phyloP scores from a whole-genome alignment of 345 rosid species.

The Citrus trifoliata region DNA sequence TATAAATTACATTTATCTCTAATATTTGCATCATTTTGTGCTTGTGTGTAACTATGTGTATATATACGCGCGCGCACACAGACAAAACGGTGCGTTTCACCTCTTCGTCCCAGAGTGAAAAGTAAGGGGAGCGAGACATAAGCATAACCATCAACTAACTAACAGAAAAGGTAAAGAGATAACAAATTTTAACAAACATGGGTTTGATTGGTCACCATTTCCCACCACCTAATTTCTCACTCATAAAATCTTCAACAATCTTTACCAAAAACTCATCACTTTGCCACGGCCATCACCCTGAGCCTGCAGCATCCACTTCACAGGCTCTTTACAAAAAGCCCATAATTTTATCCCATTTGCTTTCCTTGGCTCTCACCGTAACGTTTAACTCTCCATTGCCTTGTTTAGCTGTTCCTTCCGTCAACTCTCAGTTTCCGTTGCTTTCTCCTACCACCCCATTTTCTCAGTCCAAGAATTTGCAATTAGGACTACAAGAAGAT shows the following conservation, averaged over 20 bases:
- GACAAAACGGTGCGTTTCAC: neutral
- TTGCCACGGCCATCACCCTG: slow-evolving; percentile 4
- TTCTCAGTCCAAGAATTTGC: slow-evolving; percentile 77
- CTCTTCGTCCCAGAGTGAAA: no score
- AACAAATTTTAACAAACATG: slow-evolving; percentile 12
- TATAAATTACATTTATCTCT: no score
- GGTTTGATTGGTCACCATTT: slow-evolving; percentile 28
- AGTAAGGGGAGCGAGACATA: neutral
- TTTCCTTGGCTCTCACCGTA: slow-evolving; percentile 59
- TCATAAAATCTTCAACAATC: slow-evolving; percentile 15
- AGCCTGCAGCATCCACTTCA: neutral
- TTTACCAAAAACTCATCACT: neutral
- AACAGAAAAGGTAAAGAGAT: neutral
- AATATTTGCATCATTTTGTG: no score
- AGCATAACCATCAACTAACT: no score
- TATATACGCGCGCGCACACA: no score
- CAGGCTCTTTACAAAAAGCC: slow-evolving; percentile 24
- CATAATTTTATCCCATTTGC: slow-evolving; percentile 30
- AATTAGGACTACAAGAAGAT: slow-evolving; percentile 53
- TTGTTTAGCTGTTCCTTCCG: slow-evolving; percentile 67
- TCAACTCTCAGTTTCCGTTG: slow-evolving; percentile 42
- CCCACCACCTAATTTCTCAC: slow-evolving; percentile 22
- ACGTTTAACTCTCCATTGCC: slow-evolving; percentile 52
- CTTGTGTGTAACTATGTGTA: no score
- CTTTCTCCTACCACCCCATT: slow-evolving; percentile 75